Conservation (phyloP, 352 stramenopile species). For the Pythium folliculosum region DNA sequence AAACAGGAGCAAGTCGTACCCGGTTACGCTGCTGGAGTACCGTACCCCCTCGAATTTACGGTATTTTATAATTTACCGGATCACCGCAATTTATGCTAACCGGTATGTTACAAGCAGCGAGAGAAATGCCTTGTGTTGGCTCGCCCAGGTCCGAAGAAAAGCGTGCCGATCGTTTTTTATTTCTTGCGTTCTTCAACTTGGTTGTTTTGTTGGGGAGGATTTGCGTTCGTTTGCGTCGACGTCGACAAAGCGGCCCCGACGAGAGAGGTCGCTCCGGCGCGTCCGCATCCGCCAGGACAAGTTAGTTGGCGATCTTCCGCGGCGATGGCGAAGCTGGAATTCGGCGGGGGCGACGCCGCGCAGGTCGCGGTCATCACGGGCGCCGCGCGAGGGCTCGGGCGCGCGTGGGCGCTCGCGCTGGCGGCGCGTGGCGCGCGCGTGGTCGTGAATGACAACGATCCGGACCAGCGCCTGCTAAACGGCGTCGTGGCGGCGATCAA, state of each 20-base stretch:
- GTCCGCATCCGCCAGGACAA: too few relatives aligned
- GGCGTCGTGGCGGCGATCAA: constrained; percentile 43
- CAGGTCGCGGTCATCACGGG: constrained; percentile 72
- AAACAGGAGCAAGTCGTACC: not conserved
- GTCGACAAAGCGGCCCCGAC: constrained; percentile 28
- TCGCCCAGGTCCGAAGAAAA: not conserved
- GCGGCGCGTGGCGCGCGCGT: constrained; percentile 50
- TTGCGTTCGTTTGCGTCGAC: constrained; percentile 10
- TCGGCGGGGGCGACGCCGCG: constrained; percentile 43
- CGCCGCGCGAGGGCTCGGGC: constrained; percentile 47
- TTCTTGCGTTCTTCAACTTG: constrained; percentile 7
- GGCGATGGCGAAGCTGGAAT: constrained; percentile 38
- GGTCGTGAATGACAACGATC: constrained; percentile 72
- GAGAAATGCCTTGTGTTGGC: too few relatives aligned
- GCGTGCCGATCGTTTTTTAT: not conserved
- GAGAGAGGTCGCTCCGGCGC: not conserved
- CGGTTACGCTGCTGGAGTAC: not conserved
- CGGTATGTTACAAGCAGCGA: too few relatives aligned
- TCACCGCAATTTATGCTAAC: too few relatives aligned
- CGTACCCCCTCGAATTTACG: not conserved
- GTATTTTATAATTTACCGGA: not conserved
- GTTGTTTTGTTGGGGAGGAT: not conserved
- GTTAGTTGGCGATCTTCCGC: not conserved
- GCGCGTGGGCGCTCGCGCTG: constrained; percentile 53
- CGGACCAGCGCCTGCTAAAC: constrained; percentile 46